These are phyloP conservation scores for Monosporascus sp. DNA, from an alignment of 2,329 filamentous ascomycete genomes.

Conservation along the genomic window DNA sequence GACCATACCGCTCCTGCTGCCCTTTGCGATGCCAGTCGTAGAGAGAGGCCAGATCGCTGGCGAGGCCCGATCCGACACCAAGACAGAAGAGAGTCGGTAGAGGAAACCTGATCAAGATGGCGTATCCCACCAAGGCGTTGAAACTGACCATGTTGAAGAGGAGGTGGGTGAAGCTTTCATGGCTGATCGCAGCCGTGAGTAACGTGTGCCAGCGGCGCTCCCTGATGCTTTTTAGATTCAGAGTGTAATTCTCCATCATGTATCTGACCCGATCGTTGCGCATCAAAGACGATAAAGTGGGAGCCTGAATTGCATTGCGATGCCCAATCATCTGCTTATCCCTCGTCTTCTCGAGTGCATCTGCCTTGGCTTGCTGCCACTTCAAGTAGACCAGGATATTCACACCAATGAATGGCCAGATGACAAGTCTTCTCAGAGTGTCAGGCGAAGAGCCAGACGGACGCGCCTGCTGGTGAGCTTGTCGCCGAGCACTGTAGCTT, in stretches of 20 bases:
- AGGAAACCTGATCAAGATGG: conserved; percentile 9
- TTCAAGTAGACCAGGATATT: conserved; percentile 4
- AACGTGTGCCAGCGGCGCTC: conserved; percentile 19
- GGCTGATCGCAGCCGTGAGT: conserved; percentile 16
- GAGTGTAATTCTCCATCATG: conserved; percentile 16
- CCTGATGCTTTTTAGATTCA: conserved; percentile 11
- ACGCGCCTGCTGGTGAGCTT: neutral
- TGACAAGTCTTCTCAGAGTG: neutral
- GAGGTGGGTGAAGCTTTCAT: conserved; percentile 11
- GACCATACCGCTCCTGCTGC: conserved; percentile 2
- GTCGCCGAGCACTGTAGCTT: neutral
- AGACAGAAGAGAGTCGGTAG: conserved; percentile 6
- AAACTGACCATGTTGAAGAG: conserved; percentile 18
- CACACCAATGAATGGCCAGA: conserved; percentile 2
- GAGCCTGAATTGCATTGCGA: too few relatives aligned
- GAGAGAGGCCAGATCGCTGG: conserved; percentile 9
- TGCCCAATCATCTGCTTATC: too few relatives aligned
- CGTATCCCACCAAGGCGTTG: conserved; percentile 6
- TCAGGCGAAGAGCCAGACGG: neutral
- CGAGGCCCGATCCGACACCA: conserved; percentile 14
- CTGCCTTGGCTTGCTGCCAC: neutral
- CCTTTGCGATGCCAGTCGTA: conserved; percentile 7
- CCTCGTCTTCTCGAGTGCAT: neutral
- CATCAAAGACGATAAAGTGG: too few relatives aligned
- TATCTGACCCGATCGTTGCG: neutral